Base-by-base conservation (phyloP, 352 stramenopile genomes). In the Phytophthora colocasiae region DNA sequence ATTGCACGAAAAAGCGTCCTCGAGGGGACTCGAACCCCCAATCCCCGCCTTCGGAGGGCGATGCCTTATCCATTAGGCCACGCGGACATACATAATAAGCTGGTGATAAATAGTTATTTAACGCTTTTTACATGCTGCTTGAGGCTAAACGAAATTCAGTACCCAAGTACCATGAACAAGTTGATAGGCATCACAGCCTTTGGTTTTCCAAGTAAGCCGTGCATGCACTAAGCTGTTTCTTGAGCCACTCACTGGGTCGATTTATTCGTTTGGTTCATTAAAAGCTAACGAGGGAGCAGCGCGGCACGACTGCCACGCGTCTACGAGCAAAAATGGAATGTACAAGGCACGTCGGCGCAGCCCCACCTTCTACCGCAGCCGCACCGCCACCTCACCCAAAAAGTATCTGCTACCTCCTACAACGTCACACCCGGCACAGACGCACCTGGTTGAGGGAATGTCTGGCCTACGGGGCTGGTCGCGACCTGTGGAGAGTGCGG, bases 361-460 rank as follows among this genome's bases (percentile, higher is more conserved):
- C 39, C 19, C 38, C 50, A 39, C 43, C 56, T 58, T 58, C 50
- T 52, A 59, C 55, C 14, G 50, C 46, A 41, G 46, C 51, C 29
- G 44, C 60, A 43, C 54, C 58, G 41, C 41, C 54, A 49, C 34
- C 34, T 71, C 62, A 45, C 51, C 38, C 51, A 59, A 58, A 22
- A 29, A 41, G 45, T 65, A 49, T 58, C 54, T 77, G 69, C 58
- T 77, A 67, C 47, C 54, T 49, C 19, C 17, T 72, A 81, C 27
- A 81, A 51, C 36, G 73, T 81, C 58, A 81, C 73, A n/a, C 73
- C 73, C 32, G 71, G 69, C 31, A 76, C 66, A 12, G 66, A 78
- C 9, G 58, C 51, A 22, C 60, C 60, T 1, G 68, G 47, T 38
- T 54, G 48, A 38, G 71, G 57, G 32, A 63, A 74, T 7, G 72